Conservation (phyloP, 768 basidiomycete species). For the Boletus eberwhitei region DNA sequence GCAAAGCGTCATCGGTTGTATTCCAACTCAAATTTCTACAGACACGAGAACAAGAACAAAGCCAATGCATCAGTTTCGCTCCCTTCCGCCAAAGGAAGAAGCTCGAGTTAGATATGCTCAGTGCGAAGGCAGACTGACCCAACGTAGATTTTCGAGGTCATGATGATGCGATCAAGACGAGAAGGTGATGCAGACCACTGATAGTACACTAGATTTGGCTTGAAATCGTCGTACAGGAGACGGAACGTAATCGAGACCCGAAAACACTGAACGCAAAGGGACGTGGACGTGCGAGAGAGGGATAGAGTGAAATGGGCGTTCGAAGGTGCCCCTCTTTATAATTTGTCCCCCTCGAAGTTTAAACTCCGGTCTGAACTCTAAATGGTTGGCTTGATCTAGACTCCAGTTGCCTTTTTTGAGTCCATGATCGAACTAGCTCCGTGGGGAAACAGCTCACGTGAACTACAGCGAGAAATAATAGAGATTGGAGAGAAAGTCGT, state of each 20-base stretch:
- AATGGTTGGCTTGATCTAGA: constrained; percentile 20
- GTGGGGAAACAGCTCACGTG: constrained; percentile 2
- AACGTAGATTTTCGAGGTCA: constrained; percentile 84
- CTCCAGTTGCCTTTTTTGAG: constrained; percentile 19
- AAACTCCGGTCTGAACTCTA: constrained; percentile 48
- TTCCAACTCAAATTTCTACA: constrained; percentile 94
- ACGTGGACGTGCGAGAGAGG: constrained; percentile 50
- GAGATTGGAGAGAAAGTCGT: no score
- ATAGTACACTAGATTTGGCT: constrained; percentile 48
- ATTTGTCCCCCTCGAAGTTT: constrained; percentile 34
- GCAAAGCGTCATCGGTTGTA: constrained; percentile 90
- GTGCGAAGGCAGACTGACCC: constrained; percentile 78
- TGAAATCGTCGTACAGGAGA: constrained; percentile 50
- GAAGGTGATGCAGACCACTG: constrained; percentile 28
- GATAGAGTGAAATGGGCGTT: constrained; percentile 25
- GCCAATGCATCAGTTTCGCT: constrained; percentile 54
- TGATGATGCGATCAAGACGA: constrained; percentile 34
- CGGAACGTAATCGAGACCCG: constrained; percentile 55
- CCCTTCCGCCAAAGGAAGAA: constrained; percentile 42
- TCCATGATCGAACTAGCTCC: constrained; percentile 20
- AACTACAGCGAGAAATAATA: no score
- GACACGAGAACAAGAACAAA: constrained; percentile 40
- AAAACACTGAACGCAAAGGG: constrained; percentile 46
- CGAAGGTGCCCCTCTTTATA: constrained; percentile 43
- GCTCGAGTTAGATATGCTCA: constrained; percentile 42